Base-by-base conservation (phyloP, 768 basidiomycete species). In the Asterophora parasitica region DNA sequence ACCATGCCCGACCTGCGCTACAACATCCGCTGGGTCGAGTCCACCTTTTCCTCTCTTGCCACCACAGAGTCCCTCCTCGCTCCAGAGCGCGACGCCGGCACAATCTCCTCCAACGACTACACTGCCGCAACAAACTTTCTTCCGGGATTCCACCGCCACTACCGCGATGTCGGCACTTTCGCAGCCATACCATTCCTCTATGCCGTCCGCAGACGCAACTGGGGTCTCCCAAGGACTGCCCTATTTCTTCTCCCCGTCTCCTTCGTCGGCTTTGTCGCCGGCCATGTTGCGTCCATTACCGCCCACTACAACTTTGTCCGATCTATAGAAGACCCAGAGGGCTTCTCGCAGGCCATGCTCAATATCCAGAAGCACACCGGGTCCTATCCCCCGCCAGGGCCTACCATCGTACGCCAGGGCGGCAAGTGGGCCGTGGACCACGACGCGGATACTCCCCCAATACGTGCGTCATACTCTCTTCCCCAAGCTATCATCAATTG, bases 41-140 rank as follows among this genome's bases (percentile, higher is more conserved):
- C 54, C 34, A 77, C 75, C 2, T 83, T 85, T 58, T 52, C 55
- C 38, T 69, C 72, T 10, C 71, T 68, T 43, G 16, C 64, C 11
- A 55, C 54, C 11, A 63, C 73, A 42, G 74, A 80, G 50, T 45
- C 66, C n/a, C 74, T 81, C 34, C 71, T 82, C 17, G 61, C 68
- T 4, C 79, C 79, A 41, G 73, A 82, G 53, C 70, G 72, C 41
- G 75, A 81, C 28, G 58, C 65, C n/a, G 79, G 77, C 12, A 67
- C 69, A 53, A 63, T 82, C 48, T 69, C 73, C 4, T 58, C 55
- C 15, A 74, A 71, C 45, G 84, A 87, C 68, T 85, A 76, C 60
- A 70, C 83, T 0, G 61, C 74, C 9, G 77, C 82, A 4, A 58
- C 70, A 48, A 59, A 59, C 20, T 86, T 85, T 67, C 62, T 82